These are phyloP conservation scores for Sisymbrium irio DNA, from an alignment of 345 rosid species.

Conservation along the genomic window DNA sequence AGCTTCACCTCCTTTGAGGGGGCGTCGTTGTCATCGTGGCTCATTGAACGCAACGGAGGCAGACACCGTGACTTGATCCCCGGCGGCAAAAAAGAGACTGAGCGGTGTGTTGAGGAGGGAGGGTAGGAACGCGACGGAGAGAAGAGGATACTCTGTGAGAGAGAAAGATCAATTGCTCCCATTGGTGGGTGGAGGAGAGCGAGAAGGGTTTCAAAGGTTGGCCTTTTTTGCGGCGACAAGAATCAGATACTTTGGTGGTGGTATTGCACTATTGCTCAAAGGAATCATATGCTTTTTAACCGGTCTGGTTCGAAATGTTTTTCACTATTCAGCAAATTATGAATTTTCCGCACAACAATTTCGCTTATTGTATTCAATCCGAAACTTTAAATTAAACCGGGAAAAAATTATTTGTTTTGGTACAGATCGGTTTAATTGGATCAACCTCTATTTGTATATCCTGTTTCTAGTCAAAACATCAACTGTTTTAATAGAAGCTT, in stretches of 20 bases:
- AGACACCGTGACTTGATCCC: slow-evolving; percentile 33
- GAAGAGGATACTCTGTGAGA: slow-evolving; percentile 26
- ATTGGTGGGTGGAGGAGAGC: slow-evolving; percentile 12
- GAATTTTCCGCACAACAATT: neutral
- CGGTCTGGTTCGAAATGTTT: slow-evolving; percentile 15
- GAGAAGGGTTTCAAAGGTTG: slow-evolving; percentile 1
- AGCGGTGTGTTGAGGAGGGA: slow-evolving; percentile 7
- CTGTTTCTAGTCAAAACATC: too few species aligned
- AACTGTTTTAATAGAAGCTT: too few species aligned
- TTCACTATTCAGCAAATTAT: too few species aligned
- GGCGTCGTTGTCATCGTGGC: slow-evolving; percentile 22
- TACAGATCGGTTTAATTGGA: too few species aligned
- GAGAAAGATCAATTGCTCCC: slow-evolving; percentile 36
- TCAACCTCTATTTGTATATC: too few species aligned
- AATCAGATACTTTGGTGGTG: neutral
- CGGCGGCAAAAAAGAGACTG: slow-evolving; percentile 15
- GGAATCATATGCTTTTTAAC: neutral
- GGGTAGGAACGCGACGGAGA: slow-evolving; percentile 23
- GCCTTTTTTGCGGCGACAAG: slow-evolving; percentile 8
- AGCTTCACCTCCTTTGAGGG: slow-evolving; percentile 74
- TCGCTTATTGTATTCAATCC: neutral
- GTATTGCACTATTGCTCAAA: neutral
- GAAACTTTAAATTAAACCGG: too few species aligned
- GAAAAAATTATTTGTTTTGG: too few species aligned
- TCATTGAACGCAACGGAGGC: slow-evolving; percentile 44